Conservation (phyloP, 208 protist genomes). For the Crithidia acanthocephali region DNA sequence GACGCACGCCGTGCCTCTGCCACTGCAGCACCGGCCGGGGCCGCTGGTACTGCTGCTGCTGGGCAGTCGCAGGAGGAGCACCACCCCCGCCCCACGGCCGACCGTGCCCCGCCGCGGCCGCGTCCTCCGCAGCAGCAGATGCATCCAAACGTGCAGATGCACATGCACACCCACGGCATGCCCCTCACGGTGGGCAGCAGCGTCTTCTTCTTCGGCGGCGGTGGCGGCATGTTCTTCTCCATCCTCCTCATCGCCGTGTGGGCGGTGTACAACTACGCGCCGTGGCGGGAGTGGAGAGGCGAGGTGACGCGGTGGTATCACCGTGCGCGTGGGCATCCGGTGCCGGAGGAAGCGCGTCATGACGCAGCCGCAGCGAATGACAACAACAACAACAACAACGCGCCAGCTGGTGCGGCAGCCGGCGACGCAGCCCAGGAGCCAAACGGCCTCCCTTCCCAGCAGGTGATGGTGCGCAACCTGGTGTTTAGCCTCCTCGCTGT, state of each 20-base stretch:
- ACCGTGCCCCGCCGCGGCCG: constrained; percentile 52
- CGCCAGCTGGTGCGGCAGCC: background rate
- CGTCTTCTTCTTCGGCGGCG: constrained; percentile 57
- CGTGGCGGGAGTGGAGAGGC: constrained; percentile 46
- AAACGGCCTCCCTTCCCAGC: constrained; percentile 14
- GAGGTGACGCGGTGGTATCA: constrained; percentile 10
- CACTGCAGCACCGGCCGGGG: background rate
- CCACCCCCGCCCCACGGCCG: constrained; percentile 46
- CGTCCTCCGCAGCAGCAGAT: constrained; percentile 25
- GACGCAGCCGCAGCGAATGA: background rate
- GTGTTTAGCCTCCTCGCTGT: constrained; percentile 16
- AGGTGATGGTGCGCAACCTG: constrained; percentile 21
- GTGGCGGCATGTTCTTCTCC: constrained; percentile 36
- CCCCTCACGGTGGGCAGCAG: constrained; percentile 48
- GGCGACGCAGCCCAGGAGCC: background rate
- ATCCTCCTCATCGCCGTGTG: constrained; percentile 41
- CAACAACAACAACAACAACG: background rate
- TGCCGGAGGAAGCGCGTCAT: constrained; percentile 12
- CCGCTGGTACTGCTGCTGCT: background rate
- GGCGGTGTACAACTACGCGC: constrained; percentile 50
- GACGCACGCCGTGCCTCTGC: constrained; percentile 2
- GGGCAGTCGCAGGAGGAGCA: constrained; percentile 23
- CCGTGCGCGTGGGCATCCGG: constrained; percentile 11
- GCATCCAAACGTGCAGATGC: constrained; percentile 20
- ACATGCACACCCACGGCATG: constrained; percentile 33